Conservation (phyloP, 1,284 basidiomycete species). For the Boletellus dicymbophilus region DNA sequence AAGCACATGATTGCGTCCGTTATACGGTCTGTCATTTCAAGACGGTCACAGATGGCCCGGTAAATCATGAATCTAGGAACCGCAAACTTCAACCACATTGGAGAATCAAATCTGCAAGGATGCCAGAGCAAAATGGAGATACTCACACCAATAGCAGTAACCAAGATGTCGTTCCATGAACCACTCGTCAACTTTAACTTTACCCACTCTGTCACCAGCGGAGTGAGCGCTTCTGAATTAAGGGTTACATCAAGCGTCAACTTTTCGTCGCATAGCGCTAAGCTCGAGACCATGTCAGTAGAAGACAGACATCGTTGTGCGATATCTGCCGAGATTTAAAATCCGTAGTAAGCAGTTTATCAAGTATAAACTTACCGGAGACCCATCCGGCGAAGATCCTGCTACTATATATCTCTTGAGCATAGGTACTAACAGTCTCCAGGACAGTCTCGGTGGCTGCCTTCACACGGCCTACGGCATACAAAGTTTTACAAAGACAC, state of each 20-base stretch:
- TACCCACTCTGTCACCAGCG: not conserved
- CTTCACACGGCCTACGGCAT: not conserved
- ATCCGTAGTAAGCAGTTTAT: not conserved
- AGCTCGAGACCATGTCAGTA: no score
- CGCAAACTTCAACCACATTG: not conserved
- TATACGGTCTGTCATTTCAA: not conserved
- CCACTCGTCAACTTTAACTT: not conserved
- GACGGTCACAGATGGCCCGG: not conserved
- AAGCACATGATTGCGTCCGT: not conserved
- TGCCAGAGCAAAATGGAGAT: no score
- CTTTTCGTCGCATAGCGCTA: no score
- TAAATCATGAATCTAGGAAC: not conserved
- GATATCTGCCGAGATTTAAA: not conserved
- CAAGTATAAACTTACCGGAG: not conserved
- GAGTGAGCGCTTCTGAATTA: not conserved
- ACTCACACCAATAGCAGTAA: not conserved
- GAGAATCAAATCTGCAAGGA: not conserved
- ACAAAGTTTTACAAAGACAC: not conserved
- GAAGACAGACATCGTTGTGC: not conserved
- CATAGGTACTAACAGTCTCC: not conserved
- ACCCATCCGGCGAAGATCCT: not conserved
- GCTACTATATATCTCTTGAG: not conserved
- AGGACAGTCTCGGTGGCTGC: not conserved
- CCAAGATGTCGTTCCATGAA: not conserved
- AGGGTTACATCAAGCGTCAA: not conserved